A percentile compares a stretch with the other conserved stretches of the same genome.
These are phyloP conservation scores for Blechomonas ayalai DNA, from an alignment of 208 protist genomes.

Conservation along the genomic window DNA sequence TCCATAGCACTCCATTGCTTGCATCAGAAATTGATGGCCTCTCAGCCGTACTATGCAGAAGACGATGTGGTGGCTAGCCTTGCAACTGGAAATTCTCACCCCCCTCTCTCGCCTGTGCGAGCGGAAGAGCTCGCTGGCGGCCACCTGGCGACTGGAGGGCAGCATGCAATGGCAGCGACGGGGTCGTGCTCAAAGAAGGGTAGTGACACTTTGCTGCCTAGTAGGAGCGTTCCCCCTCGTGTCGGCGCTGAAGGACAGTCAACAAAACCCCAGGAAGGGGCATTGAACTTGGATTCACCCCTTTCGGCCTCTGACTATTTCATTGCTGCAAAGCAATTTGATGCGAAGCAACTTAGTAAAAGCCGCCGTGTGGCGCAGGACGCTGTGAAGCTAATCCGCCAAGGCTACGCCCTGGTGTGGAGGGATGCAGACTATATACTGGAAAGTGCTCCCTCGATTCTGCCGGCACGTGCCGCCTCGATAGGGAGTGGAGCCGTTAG, in stretches of 20 bases:
- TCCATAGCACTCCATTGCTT: constrained; percentile 46
- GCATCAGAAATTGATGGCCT: constrained; percentile 40
- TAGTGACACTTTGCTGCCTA: too few species aligned
- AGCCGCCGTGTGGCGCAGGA: constrained; percentile 49
- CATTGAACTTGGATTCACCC: constrained; percentile 32
- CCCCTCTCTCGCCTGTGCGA: not conserved
- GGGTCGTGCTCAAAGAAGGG: not conserved
- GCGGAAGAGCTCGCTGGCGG: not conserved
- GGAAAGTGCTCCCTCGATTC: constrained; percentile 3
- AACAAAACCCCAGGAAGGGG: too few species aligned
- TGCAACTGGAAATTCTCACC: too few species aligned
- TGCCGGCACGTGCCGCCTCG: not conserved
- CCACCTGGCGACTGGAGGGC: not conserved
- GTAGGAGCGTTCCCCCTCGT: too few species aligned
- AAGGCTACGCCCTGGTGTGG: constrained; percentile 71
- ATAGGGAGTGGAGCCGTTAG: not conserved
- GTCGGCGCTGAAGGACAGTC: too few species aligned
- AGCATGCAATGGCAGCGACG: not conserved
- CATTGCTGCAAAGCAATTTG: constrained; percentile 61
- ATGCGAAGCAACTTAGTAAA: constrained; percentile 42
- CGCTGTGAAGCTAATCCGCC: constrained; percentile 53
- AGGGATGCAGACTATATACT: constrained; percentile 23
- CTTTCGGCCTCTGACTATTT: constrained; percentile 48
- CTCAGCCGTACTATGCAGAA: constrained; percentile 65
- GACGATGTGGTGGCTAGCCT: constrained; percentile 73